These are phyloP conservation scores for Cucurbita ficifolia DNA, from an alignment of 306 rosid genomes.

Conservation along the genomic window DNA sequence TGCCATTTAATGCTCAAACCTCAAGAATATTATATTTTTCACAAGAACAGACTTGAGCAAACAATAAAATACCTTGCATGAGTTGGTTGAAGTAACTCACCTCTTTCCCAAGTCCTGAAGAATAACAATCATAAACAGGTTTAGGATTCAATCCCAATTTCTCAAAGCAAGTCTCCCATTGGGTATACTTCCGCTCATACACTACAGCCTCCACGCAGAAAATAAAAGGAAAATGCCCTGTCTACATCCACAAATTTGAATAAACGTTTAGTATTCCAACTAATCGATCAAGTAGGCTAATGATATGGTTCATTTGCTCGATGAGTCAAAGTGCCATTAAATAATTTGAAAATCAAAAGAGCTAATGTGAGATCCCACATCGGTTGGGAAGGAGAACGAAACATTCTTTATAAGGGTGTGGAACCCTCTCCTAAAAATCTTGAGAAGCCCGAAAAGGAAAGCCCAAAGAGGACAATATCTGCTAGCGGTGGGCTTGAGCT, in stretches of 20 bases:
- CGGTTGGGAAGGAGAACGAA: too few species aligned
- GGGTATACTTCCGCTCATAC: conserved; percentile 8
- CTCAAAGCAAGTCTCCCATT: conserved; percentile 66
- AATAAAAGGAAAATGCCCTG: conserved; percentile 59
- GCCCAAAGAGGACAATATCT: too few species aligned
- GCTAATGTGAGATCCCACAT: too few species aligned
- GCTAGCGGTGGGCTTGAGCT: too few species aligned
- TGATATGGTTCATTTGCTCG: neutral
- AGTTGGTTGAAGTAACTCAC: conserved; percentile 21
- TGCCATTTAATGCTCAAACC: neutral
- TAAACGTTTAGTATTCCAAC: neutral
- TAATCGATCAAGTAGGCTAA: neutral
- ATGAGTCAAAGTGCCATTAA: neutral
- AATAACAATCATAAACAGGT: conserved; percentile 45
- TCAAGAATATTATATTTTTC: neutral
- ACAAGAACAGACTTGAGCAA: neutral
- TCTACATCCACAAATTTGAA: conserved; percentile 27
- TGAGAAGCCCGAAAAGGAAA: too few species aligned
- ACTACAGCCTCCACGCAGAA: conserved; percentile 51
- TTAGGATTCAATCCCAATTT: conserved; percentile 49
- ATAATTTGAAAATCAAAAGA: neutral
- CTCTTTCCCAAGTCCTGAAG: conserved; percentile 50
- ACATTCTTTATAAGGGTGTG: too few species aligned
- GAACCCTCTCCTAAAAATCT: too few species aligned
- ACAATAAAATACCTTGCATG: neutral